Evolutionary conservation across 495 filamentous ascomycete genomes (phyloP).

Genomic region (Penicillium paradoxum): DNA sequence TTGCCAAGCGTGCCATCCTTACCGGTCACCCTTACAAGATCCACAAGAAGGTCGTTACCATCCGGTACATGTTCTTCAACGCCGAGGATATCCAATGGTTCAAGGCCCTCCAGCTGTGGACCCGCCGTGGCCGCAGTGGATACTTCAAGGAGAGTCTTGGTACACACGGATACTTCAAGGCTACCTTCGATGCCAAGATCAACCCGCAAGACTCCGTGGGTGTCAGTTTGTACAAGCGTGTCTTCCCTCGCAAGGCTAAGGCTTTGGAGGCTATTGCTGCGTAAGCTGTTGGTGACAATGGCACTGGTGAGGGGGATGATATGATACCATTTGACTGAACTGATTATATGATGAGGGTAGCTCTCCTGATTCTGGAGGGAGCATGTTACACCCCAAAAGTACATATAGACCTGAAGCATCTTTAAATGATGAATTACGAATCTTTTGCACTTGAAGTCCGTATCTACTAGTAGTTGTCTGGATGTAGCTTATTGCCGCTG

Average conservation of each 20-base stretch:
- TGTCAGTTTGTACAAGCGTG: constrained; percentile 88
- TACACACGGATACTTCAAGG: constrained; percentile 99
- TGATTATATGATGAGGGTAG: constrained; percentile 25
- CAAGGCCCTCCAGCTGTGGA: constrained; percentile 93
- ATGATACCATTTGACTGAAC: constrained; percentile 26
- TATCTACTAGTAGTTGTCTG: not conserved
- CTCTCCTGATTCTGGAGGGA: constrained; percentile 4
- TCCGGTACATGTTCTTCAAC: constrained; percentile 99
- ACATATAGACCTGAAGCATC: constrained; percentile 29
- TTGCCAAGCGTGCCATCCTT: constrained; percentile 90
- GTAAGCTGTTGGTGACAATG: constrained; percentile 13
- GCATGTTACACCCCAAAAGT: constrained; percentile 26
- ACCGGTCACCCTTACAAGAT: constrained; percentile 98
- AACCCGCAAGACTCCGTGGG: constrained; percentile 92
- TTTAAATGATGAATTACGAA: constrained; percentile 35
- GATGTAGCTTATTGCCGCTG: too few relatives aligned
- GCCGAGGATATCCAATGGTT: constrained; percentile 92
- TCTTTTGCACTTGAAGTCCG: constrained; percentile 9
- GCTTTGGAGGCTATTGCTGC: constrained; percentile 42
- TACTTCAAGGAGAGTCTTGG: constrained; percentile 91
- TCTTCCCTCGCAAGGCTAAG: constrained; percentile 71
- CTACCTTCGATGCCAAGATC: constrained; percentile 90
- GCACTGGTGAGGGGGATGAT: constrained; percentile 18
- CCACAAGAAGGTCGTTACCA: constrained; percentile 91
- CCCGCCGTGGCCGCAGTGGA: constrained; percentile 77